Conservation (phyloP, 768 basidiomycete species). For the Leccinellum rugosiceps region DNA sequence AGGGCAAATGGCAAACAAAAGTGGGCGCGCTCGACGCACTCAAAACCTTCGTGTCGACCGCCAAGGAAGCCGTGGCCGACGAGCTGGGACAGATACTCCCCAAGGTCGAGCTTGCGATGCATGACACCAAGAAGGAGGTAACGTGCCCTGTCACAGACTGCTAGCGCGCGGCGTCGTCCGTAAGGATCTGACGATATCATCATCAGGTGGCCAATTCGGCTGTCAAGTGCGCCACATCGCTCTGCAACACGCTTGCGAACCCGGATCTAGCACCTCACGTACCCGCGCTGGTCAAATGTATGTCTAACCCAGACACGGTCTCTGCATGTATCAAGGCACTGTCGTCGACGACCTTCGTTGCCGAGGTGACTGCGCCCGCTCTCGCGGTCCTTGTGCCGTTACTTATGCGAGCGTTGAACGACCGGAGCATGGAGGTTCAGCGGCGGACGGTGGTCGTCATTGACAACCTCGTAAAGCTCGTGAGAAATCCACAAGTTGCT, state of each 20-base stretch:
- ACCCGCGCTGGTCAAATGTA: constrained; percentile 86
- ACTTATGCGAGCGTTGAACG: constrained; percentile 85
- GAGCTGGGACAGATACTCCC: constrained; percentile 82
- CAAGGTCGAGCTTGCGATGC: constrained; percentile 86
- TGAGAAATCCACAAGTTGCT: constrained; percentile 86
- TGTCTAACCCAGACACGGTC: constrained; percentile 86
- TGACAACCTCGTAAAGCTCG: constrained; percentile 96
- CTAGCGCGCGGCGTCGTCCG: background rate
- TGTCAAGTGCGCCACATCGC: constrained; percentile 81
- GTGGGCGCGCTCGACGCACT: constrained; percentile 90
- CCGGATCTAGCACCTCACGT: constrained; percentile 90
- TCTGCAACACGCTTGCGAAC: constrained; percentile 90
- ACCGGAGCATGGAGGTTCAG: constrained; percentile 95
- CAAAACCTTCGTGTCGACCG: constrained; percentile 64
- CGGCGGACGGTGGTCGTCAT: constrained; percentile 92
- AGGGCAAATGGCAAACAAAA: constrained; percentile 92
- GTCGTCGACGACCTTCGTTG: constrained; percentile 93
- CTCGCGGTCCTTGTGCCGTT: constrained; percentile 94
- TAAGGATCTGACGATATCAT: constrained; percentile 7
- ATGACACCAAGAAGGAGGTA: constrained; percentile 95
- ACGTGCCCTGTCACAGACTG: constrained; percentile 38
- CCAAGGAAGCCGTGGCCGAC: constrained; percentile 74
- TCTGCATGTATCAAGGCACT: constrained; percentile 92
- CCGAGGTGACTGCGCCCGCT: constrained; percentile 95
- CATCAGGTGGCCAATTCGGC: constrained; percentile 80